Conservation (phyloP, 2,329 filamentous ascomycete species). For the Aspergillus sp. region DNA sequence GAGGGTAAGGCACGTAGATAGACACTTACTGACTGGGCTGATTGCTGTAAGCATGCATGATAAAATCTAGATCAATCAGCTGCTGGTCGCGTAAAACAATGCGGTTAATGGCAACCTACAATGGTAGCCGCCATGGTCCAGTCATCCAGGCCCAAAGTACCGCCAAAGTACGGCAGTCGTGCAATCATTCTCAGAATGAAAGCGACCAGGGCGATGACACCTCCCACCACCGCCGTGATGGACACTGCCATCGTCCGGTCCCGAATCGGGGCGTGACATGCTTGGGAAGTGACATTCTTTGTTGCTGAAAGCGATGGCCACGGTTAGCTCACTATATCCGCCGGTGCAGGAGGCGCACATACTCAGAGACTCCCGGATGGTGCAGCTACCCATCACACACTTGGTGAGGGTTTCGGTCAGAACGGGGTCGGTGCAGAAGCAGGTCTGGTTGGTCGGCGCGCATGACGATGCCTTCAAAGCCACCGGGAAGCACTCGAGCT, state of each 20-base stretch:
- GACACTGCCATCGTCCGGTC: slow-evolving; percentile 33
- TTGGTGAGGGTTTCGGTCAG: slow-evolving; percentile 31
- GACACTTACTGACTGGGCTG: not conserved
- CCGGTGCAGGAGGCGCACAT: slow-evolving; percentile 5
- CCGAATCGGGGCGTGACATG: slow-evolving; percentile 39
- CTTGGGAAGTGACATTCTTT: slow-evolving; percentile 42
- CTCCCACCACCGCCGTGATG: slow-evolving; percentile 33
- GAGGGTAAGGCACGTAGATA: slow-evolving; percentile 17
- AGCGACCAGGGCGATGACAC: slow-evolving; percentile 32
- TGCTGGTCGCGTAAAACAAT: not conserved
- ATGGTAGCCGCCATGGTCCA: slow-evolving; percentile 35
- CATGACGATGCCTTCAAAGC: slow-evolving; percentile 36
- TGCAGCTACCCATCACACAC: slow-evolving; percentile 38
- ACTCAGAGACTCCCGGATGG: slow-evolving; percentile 38
- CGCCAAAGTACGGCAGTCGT: slow-evolving; percentile 33
- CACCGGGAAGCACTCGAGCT: slow-evolving; percentile 24
- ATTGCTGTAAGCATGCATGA: slow-evolving; percentile 2
- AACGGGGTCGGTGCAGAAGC: slow-evolving; percentile 38
- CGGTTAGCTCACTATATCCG: slow-evolving; percentile 8
- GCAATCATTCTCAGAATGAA: slow-evolving; percentile 38
- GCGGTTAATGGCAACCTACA: not conserved
- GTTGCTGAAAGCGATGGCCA: slow-evolving; percentile 26
- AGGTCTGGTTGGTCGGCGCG: slow-evolving; percentile 36
- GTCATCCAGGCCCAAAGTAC: slow-evolving; percentile 42
- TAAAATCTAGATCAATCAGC: not conserved